A percentile compares a stretch with the other conserved stretches of the same genome.
Conservation (phyloP, 106 monocot genomes). For the Dendrobium officinale region DNA sequence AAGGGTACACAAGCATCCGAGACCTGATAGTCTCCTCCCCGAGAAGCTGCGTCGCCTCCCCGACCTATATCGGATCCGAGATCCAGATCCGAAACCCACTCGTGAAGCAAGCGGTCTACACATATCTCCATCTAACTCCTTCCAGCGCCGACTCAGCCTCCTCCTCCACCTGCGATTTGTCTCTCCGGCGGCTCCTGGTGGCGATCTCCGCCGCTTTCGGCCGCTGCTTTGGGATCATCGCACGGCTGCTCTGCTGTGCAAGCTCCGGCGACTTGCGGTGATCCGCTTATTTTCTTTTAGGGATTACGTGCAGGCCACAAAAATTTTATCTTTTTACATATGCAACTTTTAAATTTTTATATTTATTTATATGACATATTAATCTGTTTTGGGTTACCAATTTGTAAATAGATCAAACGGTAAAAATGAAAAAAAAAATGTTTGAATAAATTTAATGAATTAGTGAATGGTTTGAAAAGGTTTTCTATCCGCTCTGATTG, state of each 20-base stretch:
- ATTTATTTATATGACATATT: neutral
- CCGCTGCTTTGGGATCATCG: conserved; percentile 18
- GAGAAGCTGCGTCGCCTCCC: conserved; percentile 12
- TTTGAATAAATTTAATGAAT: neutral
- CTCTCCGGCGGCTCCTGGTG: conserved; percentile 7
- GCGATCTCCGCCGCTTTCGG: neutral
- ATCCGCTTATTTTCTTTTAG: too few species aligned
- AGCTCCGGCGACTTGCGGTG: neutral
- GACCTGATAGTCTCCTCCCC: conserved; percentile 11
- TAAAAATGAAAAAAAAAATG: neutral
- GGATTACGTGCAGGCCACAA: too few species aligned
- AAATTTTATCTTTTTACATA: neutral
- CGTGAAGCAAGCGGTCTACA: conserved; percentile 62
- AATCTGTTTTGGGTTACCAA: neutral
- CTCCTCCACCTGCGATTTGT: neutral
- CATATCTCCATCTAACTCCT: conserved; percentile 53
- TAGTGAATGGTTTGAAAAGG: neutral
- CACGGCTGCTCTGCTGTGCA: neutral
- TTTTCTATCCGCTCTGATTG: neutral
- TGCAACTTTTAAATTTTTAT: too few species aligned
- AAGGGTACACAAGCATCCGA: conserved; percentile 30
- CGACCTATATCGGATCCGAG: conserved; percentile 12
- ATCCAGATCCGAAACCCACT: conserved; percentile 52
- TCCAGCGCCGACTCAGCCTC: conserved; percentile 15
- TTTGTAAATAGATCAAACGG: neutral